phyloP scores from a whole-genome alignment of 2,329 filamentous ascomycete species.

The Ambrosiella xylebori region DNA sequence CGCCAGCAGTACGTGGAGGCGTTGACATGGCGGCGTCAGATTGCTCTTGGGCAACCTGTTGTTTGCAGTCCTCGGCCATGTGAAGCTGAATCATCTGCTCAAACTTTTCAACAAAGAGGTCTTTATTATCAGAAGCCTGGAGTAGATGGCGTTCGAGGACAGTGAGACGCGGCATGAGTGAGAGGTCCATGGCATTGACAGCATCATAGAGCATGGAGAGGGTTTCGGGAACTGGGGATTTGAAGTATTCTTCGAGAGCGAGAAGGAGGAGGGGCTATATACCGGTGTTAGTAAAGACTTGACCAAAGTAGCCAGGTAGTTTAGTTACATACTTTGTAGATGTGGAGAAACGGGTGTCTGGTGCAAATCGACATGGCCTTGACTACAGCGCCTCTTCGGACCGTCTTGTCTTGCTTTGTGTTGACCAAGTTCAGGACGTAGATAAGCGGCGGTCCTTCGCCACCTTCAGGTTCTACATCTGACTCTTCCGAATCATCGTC shows the following conservation, averaged over 20 bases:
- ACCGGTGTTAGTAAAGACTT: background rate
- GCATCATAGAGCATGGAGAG: conserved; percentile 77
- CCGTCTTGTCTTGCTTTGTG: conserved; percentile 87
- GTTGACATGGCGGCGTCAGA: conserved; percentile 28
- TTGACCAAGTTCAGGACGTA: conserved; percentile 97
- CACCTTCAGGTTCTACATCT: conserved; percentile 48
- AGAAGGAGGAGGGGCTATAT: conserved; percentile 65
- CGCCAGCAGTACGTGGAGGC: conserved; percentile 19
- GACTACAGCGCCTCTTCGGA: conserved; percentile 83
- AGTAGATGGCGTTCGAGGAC: conserved; percentile 70
- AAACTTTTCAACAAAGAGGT: conserved; percentile 95
- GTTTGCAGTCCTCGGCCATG: conserved; percentile 45
- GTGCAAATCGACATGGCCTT: conserved; percentile 99
- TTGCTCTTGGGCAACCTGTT: conserved; percentile 18
- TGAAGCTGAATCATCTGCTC: conserved; percentile 82
- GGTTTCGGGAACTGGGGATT: conserved; percentile 73
- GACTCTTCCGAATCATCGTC: conserved; percentile 36
- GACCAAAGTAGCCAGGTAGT: background rate
- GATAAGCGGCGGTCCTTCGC: conserved; percentile 78
- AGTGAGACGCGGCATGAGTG: conserved; percentile 73
- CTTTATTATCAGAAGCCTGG: conserved; percentile 81
- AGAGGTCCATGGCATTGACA: conserved; percentile 93
- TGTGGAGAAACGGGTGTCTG: conserved; percentile 89
- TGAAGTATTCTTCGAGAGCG: conserved; percentile 93
- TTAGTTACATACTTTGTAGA: conserved; percentile 64